Evolutionary conservation across 2,329 filamentous ascomycete species (phyloP).

Genomic region (Penicillium janthinellum): DNA sequence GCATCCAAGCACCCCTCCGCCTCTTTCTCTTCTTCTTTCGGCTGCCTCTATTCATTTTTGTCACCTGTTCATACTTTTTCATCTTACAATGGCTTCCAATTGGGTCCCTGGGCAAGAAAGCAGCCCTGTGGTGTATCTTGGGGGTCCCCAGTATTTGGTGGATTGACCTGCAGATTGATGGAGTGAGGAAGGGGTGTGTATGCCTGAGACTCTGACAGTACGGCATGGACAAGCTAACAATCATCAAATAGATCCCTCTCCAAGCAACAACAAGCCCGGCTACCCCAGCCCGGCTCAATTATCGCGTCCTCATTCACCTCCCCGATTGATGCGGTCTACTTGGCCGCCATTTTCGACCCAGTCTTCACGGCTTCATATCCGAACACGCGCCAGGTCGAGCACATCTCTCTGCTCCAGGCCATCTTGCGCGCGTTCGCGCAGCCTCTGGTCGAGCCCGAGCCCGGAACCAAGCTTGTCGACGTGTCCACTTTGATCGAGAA

Average conservation of each 20-base stretch:
- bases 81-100: conserved; percentile 81
- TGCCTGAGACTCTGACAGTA: not conserved
- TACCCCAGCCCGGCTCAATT: conserved; percentile 77
- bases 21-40: conserved; percentile 77
- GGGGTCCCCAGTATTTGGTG: conserved; percentile 94
- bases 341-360: conserved; percentile 94
- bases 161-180: conserved; percentile 97
- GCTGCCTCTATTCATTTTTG: conserved; percentile 72
- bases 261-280: conserved; percentile 69
- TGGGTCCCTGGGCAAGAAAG: conserved; percentile 71
- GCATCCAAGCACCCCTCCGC: conserved; percentile 65
- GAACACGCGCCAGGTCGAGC: conserved; percentile 69
- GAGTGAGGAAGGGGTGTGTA: conserved; percentile 80
- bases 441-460: conserved; percentile 53
- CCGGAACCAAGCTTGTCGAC: conserved; percentile 58
- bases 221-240: not conserved
- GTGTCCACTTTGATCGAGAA: conserved; percentile 64
- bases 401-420: conserved; percentile 74
- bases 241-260: conserved; percentile 61
- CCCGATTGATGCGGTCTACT: conserved; percentile 88
- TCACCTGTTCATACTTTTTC: conserved; percentile 72
- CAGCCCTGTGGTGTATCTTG: conserved; percentile 83
- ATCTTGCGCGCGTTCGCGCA: conserved; percentile 71
- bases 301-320: conserved; percentile 91
- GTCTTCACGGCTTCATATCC: conserved; percentile 89